Base-by-base conservation (phyloP, 2,329 filamentous ascomycete species). In the Geosmithia morbida region DNA sequence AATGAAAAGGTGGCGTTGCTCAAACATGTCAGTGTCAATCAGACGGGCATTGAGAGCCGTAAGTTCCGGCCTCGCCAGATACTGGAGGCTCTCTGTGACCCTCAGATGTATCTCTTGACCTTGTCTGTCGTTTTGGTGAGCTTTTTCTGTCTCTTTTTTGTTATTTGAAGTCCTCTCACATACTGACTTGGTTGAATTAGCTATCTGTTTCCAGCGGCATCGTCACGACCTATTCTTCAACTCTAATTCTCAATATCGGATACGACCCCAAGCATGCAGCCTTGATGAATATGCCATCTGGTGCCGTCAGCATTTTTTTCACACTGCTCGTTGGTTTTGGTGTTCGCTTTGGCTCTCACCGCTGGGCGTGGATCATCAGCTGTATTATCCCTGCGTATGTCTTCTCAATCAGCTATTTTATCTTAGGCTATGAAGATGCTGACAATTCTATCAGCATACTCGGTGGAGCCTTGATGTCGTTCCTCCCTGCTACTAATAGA, bases 41-140 rank as follows among this genome's bases (percentile, higher is more conserved):
- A 79, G 60, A 77, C 74, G 5, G 76, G 76, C 37, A 70, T 79
- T 33, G 65, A 69, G 46, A 75, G 68, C 53, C 70, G 66, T 51
- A 68, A 69, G 50, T 77, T 79, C 57, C 73, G 71, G 19, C 56
- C 62, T 49, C 66, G 63, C 51, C 72, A 79, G 55, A 64, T 79
- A 5, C 45, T 70, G 2, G 76, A 79, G 54, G 67, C 71, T 6
- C 55, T 78, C 1, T 45, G 59, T 18, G 74, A 77, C 52, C 63
- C 66, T n/a, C 72, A 77, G 51, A 58, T 75, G 11, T 77, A 69
- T 53, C 60, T 75, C 0, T 56, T 78, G 54, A 55, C 69, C 30
- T 41, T 76, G 2, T 64, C 70, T 26, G 71, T 72, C 17, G 58
- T 74, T 16, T 58, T 73, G 53, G 69, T 72, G 57, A 57, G 66